Conservation (phyloP, 2,329 filamentous ascomycete genomes). For the Ophiostoma ips region DNA sequence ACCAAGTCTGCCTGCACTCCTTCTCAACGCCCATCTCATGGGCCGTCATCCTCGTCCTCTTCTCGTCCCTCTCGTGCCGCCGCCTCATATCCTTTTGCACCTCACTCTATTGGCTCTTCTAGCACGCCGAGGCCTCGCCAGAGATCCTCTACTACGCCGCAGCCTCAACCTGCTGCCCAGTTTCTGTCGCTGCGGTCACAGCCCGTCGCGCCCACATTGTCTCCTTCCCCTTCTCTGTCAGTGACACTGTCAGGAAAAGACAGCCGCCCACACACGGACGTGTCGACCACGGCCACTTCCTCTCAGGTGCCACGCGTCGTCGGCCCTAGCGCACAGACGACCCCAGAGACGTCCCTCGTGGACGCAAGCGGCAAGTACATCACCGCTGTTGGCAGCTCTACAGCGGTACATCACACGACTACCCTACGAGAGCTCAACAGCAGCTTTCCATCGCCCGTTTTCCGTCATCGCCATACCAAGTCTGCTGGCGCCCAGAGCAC, state of each 20-base stretch:
- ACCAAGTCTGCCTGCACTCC: not conserved
- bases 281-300: slow-evolving; percentile 15
- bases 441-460: slow-evolving; percentile 34
- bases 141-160: too few species aligned
- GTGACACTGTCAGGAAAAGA: not conserved
- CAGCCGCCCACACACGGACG: not conserved
- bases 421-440: slow-evolving; percentile 46
- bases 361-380: slow-evolving; percentile 42
- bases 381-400: slow-evolving; percentile 38
- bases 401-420: slow-evolving; percentile 41
- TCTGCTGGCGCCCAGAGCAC: slow-evolving; percentile 41
- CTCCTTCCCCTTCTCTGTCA: not conserved
- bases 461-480: slow-evolving; percentile 40
- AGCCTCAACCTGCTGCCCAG: not conserved
- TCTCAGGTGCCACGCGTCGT: slow-evolving; percentile 34
- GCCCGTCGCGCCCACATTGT: not conserved
- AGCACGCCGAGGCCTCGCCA: too few species aligned
- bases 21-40: not conserved
- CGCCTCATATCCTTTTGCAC: not conserved
- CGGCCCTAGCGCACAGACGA: slow-evolving; percentile 28
- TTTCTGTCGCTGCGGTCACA: not conserved
- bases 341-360: slow-evolving; percentile 32
- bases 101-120: not conserved
- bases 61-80: not conserved
- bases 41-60: not conserved